These are phyloP conservation scores for Cocos nucifera DNA, from an alignment of 176 grass and related monocot species.

Conservation along the genomic window DNA sequence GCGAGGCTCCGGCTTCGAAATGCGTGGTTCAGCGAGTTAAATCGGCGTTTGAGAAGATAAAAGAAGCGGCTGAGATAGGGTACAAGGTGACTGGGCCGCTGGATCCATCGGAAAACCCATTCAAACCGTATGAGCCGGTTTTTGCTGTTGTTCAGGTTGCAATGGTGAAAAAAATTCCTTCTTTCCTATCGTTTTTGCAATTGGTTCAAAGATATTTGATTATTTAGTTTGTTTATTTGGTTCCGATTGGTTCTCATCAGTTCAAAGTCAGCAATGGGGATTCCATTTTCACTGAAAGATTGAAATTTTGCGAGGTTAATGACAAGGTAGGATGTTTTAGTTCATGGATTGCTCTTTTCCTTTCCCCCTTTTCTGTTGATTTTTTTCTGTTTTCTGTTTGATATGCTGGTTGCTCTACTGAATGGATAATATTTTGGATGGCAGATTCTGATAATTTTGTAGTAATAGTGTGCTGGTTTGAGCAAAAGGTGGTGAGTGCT, in stretches of 20 bases:
- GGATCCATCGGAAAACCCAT: constrained; percentile 69
- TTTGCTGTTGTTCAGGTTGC: constrained; percentile 83
- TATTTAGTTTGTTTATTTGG: background rate
- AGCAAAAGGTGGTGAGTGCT: too few relatives aligned
- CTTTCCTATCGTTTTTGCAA: background rate
- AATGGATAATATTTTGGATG: too few relatives aligned
- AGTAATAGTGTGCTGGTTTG: too few relatives aligned
- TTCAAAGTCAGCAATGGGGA: constrained; percentile 99
- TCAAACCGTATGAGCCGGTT: constrained; percentile 77
- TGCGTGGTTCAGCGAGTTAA: constrained; percentile 52
- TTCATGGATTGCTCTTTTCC: too few relatives aligned
- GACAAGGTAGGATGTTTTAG: constrained; percentile 51
- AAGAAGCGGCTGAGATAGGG: constrained; percentile 72
- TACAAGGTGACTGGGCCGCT: constrained; percentile 62
- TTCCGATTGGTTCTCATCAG: constrained; percentile 89
- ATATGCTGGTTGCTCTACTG: too few relatives aligned
- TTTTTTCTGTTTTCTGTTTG: too few relatives aligned
- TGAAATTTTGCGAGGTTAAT: constrained; percentile 91
- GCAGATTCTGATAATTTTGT: too few relatives aligned
- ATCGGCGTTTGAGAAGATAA: constrained; percentile 72
- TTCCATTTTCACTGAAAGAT: constrained; percentile 89
- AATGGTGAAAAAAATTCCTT: background rate
- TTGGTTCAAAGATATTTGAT: background rate
- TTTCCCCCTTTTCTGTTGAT: too few relatives aligned
- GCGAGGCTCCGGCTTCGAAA: constrained; percentile 33